Evolutionary conservation across 2,329 filamentous ascomycete species (phyloP).

Genomic region (Trichoderma polysporum): DNA sequence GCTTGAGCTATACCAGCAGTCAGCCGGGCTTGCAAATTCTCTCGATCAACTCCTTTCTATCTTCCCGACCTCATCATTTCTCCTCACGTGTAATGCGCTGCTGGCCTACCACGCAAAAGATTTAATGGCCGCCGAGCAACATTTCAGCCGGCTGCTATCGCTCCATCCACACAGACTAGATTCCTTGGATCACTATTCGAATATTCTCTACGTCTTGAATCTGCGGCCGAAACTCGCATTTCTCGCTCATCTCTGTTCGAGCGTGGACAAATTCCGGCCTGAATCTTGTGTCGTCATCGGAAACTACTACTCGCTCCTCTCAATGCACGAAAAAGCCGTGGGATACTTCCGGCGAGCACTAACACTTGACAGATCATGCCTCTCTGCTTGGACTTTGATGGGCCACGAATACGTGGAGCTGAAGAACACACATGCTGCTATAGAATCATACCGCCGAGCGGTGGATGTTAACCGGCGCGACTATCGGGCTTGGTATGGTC

Average conservation of each 20-base stretch:
- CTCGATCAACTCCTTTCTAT: constrained; percentile 77
- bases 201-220: constrained; percentile 93
- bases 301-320: constrained; percentile 94
- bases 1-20: constrained; percentile 87
- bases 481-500: constrained; percentile 95
- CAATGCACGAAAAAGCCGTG: constrained; percentile 95
- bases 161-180: constrained; percentile 74
- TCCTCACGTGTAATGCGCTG: constrained; percentile 85
- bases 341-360: constrained; percentile 95
- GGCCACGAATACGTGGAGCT: constrained; percentile 98
- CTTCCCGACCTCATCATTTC: constrained; percentile 84
- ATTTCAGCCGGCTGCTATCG: constrained; percentile 78
- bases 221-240: constrained; percentile 87
- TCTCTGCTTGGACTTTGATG: constrained; percentile 98
- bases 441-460: constrained; percentile 92
- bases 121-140: constrained; percentile 64
- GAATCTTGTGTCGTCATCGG: constrained; percentile 96
- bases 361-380: constrained; percentile 83
- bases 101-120: constrained; percentile 89
- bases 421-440: constrained; percentile 97
- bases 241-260: constrained; percentile 84
- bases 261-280: constrained; percentile 91
- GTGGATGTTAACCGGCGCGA: constrained; percentile 96
- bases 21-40: constrained; percentile 69
- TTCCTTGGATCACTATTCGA: constrained; percentile 92